Evolutionary conservation across 78 protist genomes (phyloP).

Genomic region (Dictyostelium purpureum): DNA sequence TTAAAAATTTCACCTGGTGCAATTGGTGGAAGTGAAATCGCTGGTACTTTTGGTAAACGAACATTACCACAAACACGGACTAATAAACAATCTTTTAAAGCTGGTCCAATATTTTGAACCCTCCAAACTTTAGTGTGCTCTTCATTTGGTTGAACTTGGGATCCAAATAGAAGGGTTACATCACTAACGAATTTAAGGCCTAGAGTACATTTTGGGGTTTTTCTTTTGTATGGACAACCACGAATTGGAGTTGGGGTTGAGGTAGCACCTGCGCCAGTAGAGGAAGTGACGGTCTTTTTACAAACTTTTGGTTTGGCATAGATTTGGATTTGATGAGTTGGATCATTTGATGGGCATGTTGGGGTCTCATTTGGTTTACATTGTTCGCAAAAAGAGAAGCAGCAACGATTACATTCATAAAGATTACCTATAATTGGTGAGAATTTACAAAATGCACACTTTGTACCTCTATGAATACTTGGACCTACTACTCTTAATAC

Average conservation of each 20-base stretch:
- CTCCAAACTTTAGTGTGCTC: conserved; percentile 27
- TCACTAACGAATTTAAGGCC: conserved; percentile 29
- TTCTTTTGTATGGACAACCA: conserved; percentile 60
- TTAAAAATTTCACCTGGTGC: background rate
- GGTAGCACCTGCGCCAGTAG: background rate
- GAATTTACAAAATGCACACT: conserved; percentile 29
- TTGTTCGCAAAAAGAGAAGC: conserved; percentile 17
- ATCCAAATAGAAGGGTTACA: conserved; percentile 29
- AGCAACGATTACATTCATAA: conserved; percentile 30
- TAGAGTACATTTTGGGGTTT: background rate
- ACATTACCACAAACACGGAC: conserved; percentile 72
- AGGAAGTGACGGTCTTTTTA: background rate
- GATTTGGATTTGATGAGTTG: conserved; percentile 14
- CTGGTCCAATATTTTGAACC: conserved; percentile 28
- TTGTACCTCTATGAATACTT: conserved; percentile 49
- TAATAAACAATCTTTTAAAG: conserved; percentile 56
- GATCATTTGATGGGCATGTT: conserved; percentile 10
- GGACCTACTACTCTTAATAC: conserved; percentile 25
- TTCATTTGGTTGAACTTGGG: conserved; percentile 24
- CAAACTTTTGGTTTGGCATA: conserved; percentile 16
- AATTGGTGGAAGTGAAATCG: conserved; percentile 24
- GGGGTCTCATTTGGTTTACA: conserved; percentile 12
- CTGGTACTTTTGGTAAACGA: background rate
- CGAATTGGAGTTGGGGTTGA: conserved; percentile 11
- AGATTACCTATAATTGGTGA: conserved; percentile 64